A percentile compares a stretch with the other conserved stretches of the same genome.
Evolutionary conservation across 441 rosid species (phyloP).

Genomic region (Aleurites moluccanus): DNA sequence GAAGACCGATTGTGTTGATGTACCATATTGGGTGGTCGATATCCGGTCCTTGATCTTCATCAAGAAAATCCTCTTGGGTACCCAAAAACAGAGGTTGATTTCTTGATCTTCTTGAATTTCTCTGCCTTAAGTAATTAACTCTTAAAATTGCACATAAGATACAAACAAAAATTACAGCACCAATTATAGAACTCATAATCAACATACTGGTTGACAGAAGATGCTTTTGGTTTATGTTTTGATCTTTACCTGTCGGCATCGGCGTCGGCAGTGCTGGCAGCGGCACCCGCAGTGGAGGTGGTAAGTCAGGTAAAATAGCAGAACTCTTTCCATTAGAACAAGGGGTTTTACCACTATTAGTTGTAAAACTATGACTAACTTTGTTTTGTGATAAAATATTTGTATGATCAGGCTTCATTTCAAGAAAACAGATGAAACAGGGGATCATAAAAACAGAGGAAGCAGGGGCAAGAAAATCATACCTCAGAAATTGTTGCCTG

Average conservation of each 20-base stretch:
- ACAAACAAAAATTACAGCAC: constrained; percentile 27
- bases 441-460: constrained; percentile 15
- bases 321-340: neutral
- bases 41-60: constrained; percentile 40
- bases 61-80: constrained; percentile 35
- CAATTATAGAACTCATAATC: constrained; percentile 16
- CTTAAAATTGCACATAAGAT: constrained; percentile 19
- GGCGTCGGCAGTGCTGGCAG: neutral
- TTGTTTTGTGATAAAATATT: neutral
- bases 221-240: neutral
- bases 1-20: constrained; percentile 61
- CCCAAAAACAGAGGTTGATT: constrained; percentile 20
- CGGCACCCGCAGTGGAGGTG: neutral
- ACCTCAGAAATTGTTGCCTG: neutral
- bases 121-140: constrained; percentile 21
- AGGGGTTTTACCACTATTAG: neutral
- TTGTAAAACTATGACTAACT: too few relatives aligned
- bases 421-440: constrained; percentile 16
- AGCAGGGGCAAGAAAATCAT: constrained; percentile 25
- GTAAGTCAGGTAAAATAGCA: neutral
- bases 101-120: constrained; percentile 19
- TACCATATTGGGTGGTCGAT: constrained; percentile 61
- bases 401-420: constrained; percentile 25
- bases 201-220: constrained; percentile 13
- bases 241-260: neutral